Base-by-base conservation (phyloP, 345 rosid genomes). In the Salix exigua region DNA sequence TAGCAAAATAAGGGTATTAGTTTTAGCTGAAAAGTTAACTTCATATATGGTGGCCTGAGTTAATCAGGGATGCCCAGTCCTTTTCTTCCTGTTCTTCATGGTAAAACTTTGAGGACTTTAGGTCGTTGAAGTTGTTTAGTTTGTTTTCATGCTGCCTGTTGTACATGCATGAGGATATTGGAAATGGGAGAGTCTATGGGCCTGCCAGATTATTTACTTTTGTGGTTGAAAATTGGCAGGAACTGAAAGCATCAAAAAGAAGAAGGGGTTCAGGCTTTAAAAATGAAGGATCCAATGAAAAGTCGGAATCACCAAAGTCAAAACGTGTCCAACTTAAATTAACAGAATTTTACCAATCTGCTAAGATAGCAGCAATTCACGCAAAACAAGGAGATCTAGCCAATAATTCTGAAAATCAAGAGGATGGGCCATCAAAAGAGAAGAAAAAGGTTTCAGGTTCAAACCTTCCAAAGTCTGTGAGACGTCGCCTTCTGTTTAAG, bases 311-410 rank as follows among this genome's bases (percentile, higher is more conserved):
- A 42, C 70, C 82, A 64, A 85, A 86, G 80, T 76, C 89, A 64
- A 79, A 70, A 80, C 91, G 87, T 68, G 80, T 85, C 44, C 99
- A 93, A 58, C 85, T 80, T 37, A 91, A 85, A 28, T 87, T 96
- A 11, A 93, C 90, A 1, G 90, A 90, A 75, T 93, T 93, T 87
- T 96, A 88, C 84, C 89, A 90, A 8, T 88, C 96, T 44, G 69
- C 87, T 71, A 93, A 91, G 85, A 80, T 74, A 63, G 80, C 81
- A 23, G 11, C 58, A 51, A 33, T 75, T 63, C 79, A 66, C 60
- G 78, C 46, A 42, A 80, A 88, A 62, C 72, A 72, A 73, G 89
- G 72, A 68, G 88, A 74, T 61, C 38, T 10, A 33, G 55, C 80
- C 74, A 77, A 74, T 71, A 38, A 53, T 68, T 66, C 66, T 30